phyloP scores from a whole-genome alignment of 139 green algal genomes.

The Tetradesmus obliquus region DNA sequence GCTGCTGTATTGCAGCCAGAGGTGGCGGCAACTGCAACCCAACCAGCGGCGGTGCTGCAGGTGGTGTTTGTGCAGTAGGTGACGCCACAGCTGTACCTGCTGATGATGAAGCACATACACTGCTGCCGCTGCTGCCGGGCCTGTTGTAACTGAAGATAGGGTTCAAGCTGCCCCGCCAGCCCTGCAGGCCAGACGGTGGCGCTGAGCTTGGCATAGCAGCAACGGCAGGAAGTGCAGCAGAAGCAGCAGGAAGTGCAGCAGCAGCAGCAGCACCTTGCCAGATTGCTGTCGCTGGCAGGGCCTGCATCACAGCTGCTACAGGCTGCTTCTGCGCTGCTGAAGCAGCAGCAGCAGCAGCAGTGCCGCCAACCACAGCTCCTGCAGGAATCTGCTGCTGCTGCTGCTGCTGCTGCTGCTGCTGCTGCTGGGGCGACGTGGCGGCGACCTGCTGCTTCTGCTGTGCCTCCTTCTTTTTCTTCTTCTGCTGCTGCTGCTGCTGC shows the following conservation, averaged over 20 bases:
- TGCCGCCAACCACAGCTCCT: not conserved
- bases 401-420: not conserved
- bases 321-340: not conserved
- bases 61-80: not conserved
- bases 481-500: slow-evolving; percentile 16
- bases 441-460: not conserved
- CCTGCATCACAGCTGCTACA: not conserved
- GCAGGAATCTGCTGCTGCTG: not conserved
- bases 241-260: not conserved
- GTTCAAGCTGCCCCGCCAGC: not conserved
- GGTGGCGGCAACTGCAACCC: too few species aligned
- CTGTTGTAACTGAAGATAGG: not conserved
- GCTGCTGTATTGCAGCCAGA: not conserved
- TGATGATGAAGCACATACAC: too few species aligned
- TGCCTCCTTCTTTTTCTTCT: not conserved
- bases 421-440: too few species aligned
- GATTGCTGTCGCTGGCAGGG: too few species aligned
- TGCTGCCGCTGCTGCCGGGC: not conserved
- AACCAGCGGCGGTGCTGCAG: too few species aligned
- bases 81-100: too few species aligned
- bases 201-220: not conserved
- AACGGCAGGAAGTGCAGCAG: not conserved
- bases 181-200: not conserved
- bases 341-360: too few species aligned
- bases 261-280: not conserved